Evolutionary conservation across 2,329 filamentous ascomycete genomes (phyloP).

Genomic region (Myriosclerotinia scirpicola): DNA sequence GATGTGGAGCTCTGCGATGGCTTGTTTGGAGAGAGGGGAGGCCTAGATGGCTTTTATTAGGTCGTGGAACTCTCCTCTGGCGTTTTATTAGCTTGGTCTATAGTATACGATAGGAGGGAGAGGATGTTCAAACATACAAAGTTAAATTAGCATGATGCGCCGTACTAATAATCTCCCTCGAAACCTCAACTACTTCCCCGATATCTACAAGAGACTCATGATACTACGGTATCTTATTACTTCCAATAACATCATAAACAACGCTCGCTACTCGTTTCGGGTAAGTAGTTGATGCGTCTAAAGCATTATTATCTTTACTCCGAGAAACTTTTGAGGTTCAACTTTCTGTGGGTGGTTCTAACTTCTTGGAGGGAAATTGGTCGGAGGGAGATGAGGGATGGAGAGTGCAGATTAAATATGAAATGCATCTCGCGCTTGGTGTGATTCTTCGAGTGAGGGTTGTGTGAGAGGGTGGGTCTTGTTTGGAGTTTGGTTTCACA

Average conservation of each 20-base stretch:
- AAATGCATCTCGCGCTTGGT: slow-evolving; percentile 51
- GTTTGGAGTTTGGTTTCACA: not conserved
- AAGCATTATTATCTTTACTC: slow-evolving; percentile 46
- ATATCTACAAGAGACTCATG: slow-evolving; percentile 55
- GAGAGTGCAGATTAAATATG: slow-evolving; percentile 39
- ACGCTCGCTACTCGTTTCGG: slow-evolving; percentile 54
- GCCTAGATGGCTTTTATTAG: slow-evolving; percentile 5
- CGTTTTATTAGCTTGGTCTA: not conserved
- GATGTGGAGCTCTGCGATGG: slow-evolving; percentile 45
- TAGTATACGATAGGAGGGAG: not conserved
- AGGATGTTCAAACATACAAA: slow-evolving; percentile 41
- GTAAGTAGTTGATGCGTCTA: slow-evolving; percentile 41
- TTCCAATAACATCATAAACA: slow-evolving; percentile 57
- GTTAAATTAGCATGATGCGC: slow-evolving; percentile 51
- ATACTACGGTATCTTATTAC: slow-evolving; percentile 52
- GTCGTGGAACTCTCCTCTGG: not conserved
- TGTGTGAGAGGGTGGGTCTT: slow-evolving; percentile 48
- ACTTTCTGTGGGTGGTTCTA: slow-evolving; percentile 51
- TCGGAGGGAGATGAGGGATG: slow-evolving; percentile 59
- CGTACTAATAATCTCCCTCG: slow-evolving; percentile 48
- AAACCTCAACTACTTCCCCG: slow-evolving; percentile 44
- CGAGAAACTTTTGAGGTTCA: slow-evolving; percentile 50
- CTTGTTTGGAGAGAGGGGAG: slow-evolving; percentile 8
- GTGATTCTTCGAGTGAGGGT: slow-evolving; percentile 48
- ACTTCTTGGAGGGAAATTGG: slow-evolving; percentile 56